phyloP scores from a whole-genome alignment of 495 filamentous ascomycete genomes.

The Hamigera avellanea region DNA sequence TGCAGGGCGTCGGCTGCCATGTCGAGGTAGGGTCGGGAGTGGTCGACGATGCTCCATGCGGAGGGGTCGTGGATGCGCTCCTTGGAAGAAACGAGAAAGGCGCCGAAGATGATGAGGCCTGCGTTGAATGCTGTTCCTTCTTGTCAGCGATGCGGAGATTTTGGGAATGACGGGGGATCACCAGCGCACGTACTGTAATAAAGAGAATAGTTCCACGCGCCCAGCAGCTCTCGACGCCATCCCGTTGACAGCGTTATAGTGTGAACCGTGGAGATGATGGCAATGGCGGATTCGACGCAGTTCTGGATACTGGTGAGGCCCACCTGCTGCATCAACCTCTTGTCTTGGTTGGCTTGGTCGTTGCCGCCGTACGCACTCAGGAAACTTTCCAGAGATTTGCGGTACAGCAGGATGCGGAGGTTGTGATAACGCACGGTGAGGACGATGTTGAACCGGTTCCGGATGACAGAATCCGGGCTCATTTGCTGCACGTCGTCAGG shows the following conservation, averaged over 20 bases:
- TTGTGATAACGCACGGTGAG: constrained; percentile 24
- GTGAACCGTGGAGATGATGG: constrained; percentile 24
- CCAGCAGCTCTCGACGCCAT: constrained; percentile 16
- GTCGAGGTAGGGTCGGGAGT: constrained; percentile 9
- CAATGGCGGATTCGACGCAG: constrained; percentile 21
- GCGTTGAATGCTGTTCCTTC: constrained; percentile 25
- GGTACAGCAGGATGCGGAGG: constrained; percentile 21
- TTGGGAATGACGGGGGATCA: neutral
- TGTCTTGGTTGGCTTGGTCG: constrained; percentile 11
- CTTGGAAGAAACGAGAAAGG: constrained; percentile 12
- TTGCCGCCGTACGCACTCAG: constrained; percentile 13
- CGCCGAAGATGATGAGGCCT: constrained; percentile 18
- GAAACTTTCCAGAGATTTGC: constrained; percentile 21
- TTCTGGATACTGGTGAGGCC: constrained; percentile 22
- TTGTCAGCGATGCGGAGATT: neutral
- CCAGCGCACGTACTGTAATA: constrained; percentile 27
- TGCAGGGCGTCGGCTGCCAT: constrained; percentile 23
- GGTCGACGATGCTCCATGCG: constrained; percentile 5
- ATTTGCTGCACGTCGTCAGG: constrained; percentile 1
- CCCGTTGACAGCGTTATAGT: constrained; percentile 8
- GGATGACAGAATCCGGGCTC: constrained; percentile 1
- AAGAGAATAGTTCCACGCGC: constrained; percentile 31
- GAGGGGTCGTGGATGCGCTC: constrained; percentile 1
- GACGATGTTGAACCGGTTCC: constrained; percentile 16
- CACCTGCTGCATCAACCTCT: constrained; percentile 14